Evolutionary conservation across 2,329 filamentous ascomycete genomes (phyloP), one percentile per base, ranked within the genome.

Genomic region (Sporothrix luriei): DNA sequence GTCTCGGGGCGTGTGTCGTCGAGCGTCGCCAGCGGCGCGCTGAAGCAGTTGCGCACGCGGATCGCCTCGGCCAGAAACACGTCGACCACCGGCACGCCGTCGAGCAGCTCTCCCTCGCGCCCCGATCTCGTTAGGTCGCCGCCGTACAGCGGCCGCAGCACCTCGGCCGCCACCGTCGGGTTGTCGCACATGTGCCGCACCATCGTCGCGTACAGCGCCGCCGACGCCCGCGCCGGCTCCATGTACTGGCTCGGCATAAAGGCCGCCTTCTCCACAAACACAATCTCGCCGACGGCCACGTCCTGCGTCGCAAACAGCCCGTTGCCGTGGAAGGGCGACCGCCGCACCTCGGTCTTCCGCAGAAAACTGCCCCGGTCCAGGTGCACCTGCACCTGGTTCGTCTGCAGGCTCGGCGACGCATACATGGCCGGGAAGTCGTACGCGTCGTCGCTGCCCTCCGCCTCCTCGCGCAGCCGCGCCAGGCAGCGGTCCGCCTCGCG

Each of bases 261-360:
- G 26, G 78, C 75, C 0, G 81, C 80, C 73, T 82, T 82, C 71
- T 83, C 82, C 48, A 77, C 78, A 19, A 83, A 77, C 26, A 84
- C 75, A 2, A 84, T 59, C 0, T 82, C 79, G 61, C 81, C 81
- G 0, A 78, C 76, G 4, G 73, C 73, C 59, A 84, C 74, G 59
- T 77, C 74, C 21, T 75, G 73, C 0, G 76, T 76, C 0, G 82
- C 80, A 70, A 84, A 84, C 2, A 84, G 74, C 1, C 82, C 82
- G 3, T 78, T 77, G 11, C 82, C 82, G 73, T 79, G 76, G 33
- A 75, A 73, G 0, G 72, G 70, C 4, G 79, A 80, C 0, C 75
- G 69, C n/a, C 68, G 73, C 16, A 82, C 72, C 26, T 73, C 72
- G 1, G 78, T 80, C 55, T 78, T 76, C 2, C 71, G 51, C 9